Evolutionary conservation across 2,329 filamentous ascomycete species (phyloP).

Genomic region (Alternaria triticimaculans): DNA sequence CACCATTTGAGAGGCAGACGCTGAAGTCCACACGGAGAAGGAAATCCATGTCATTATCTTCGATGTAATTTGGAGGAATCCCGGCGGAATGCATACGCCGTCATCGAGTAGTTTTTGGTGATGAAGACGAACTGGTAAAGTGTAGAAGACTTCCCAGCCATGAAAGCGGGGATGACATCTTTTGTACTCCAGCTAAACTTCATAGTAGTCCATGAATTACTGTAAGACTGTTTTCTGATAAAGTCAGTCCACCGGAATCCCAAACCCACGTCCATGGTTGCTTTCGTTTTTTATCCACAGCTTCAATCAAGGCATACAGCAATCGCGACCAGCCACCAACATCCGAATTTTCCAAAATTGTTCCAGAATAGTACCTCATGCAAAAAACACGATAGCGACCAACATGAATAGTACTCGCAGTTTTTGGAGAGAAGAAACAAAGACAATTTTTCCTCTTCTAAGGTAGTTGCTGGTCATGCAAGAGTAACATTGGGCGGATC

Average conservation of each 20-base stretch:
- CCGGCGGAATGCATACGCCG: neutral
- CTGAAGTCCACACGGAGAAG: neutral
- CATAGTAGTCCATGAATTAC: neutral
- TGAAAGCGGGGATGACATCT: neutral
- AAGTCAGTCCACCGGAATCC: neutral
- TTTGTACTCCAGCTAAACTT: neutral
- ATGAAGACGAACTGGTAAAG: neutral
- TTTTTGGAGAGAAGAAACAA: neutral
- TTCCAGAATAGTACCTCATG: neutral
- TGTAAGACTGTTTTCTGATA: neutral
- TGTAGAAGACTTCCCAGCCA: neutral
- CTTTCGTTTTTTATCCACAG: neutral
- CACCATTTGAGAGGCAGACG: neutral
- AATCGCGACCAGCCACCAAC: neutral
- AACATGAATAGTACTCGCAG: neutral
- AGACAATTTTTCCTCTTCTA: neutral
- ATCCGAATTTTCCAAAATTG: neutral
- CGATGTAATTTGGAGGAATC: neutral
- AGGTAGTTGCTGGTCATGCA: neutral
- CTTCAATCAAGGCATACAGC: neutral
- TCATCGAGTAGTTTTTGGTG: neutral
- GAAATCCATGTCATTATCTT: fast-evolving
- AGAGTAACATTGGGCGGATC: neutral
- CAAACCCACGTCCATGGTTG: neutral
- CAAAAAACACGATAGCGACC: neutral